Evolutionary conservation across 2,329 filamentous ascomycete species (phyloP), one percentile per base, ranked within the genome.

Genomic region (Phialophora macrospora): DNA sequence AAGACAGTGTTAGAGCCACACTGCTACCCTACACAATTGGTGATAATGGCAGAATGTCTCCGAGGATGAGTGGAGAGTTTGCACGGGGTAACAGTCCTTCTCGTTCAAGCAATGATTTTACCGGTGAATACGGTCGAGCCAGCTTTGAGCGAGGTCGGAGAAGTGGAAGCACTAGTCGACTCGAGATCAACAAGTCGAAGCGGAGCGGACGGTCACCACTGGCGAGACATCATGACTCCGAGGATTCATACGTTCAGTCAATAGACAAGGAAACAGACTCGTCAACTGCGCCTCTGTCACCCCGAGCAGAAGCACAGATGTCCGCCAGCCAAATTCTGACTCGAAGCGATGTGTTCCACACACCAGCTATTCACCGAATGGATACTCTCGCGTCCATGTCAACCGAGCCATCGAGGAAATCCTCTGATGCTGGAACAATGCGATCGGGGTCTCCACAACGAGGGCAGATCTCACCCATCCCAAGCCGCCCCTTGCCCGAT

Each of bases 281-380:
- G 0, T 91, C 88, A 2, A 80, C 89, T 34, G 83, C 89, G 1
- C 83, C 88, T 3, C 91, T 90, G 3, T 88, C 87, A 0, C 86
- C 85, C 61, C 90, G 93, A 49, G 68, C 64, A 22, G 91, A 93
- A 64, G 86, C 83, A n/a, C 83, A 83, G 63, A 88, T 90, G 55
- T 96, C 93, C 3, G 94, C 91, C 2, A 98, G 94, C 75, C 93
- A 97, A 77, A 97, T 98, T 44, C 80, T 99, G 8, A 86, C 87
- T 60, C 88, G 91, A 38, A 97, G 93, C 72, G 92, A 95, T 72
- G 90, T 97, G 8, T 98, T 99, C 73, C 88, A 90, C 70, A 89
- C 88, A 28, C 92, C 92, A 17, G 91, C 89, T 0, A 85, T 93
- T 55, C 73, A 78, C 56, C 75, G 73, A 44, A 71, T 72, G 71